Conservation (phyloP, 1,284 basidiomycete species). For the Microbotryomycetes sp. region DNA sequence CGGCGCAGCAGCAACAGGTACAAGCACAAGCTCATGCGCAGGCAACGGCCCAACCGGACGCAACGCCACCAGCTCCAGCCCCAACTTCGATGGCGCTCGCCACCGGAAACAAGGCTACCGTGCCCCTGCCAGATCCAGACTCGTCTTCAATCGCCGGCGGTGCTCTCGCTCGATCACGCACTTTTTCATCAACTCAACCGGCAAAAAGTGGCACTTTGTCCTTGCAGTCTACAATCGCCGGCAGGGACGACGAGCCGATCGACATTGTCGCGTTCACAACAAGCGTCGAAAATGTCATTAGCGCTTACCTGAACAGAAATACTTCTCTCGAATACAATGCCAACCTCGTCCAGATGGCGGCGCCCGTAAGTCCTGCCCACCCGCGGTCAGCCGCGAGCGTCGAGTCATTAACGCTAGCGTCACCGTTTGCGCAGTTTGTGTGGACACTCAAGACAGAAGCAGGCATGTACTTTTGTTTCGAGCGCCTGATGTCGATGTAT, state of each 20-base stretch:
- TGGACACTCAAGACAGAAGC: conserved; percentile 40
- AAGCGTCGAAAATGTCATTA: conserved; percentile 14
- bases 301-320: conserved; percentile 13
- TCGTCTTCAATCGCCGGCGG: no score
- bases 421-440: conserved; percentile 33
- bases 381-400: no score
- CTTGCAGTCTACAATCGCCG: neutral
- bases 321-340: conserved; percentile 1
- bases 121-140: neutral
- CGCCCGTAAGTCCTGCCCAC: conserved; percentile 11
- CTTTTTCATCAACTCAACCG: no score
- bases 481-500: conserved; percentile 37
- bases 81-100: neutral
- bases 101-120: neutral
- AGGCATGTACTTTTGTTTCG: conserved; percentile 42
- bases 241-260: conserved; percentile 3
- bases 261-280: conserved; percentile 13
- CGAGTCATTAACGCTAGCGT: no score
- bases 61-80: neutral
- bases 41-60: neutral
- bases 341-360: conserved; percentile 5
- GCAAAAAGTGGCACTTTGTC: no score
- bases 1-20: neutral
- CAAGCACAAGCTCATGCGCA: neutral
- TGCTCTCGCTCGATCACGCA: no score